Conservation (phyloP, 495 filamentous ascomycete species). For the Penicillium taxi region DNA sequence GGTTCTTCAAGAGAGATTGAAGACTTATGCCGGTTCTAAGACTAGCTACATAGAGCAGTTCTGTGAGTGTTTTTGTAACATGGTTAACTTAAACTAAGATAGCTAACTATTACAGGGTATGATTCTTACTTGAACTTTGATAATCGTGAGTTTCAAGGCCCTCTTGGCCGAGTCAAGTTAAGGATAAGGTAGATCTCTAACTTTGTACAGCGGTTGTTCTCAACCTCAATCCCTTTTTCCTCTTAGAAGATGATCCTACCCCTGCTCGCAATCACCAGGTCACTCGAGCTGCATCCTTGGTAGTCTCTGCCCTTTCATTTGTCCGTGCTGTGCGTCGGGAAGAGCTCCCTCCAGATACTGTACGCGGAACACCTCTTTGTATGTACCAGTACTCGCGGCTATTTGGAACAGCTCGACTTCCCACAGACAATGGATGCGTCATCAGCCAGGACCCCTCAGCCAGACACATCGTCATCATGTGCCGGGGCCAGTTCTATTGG, state of each 20-base stretch:
- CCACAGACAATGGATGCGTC: conserved; percentile 90
- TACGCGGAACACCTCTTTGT: conserved; percentile 74
- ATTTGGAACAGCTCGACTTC: conserved; percentile 91
- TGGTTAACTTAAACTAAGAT: background rate
- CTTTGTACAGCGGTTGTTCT: conserved; percentile 64
- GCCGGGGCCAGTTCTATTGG: conserved; percentile 97
- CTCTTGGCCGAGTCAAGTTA: background rate
- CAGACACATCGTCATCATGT: conserved; percentile 90
- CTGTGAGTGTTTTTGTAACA: conserved; percentile 55
- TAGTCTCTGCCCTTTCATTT: conserved; percentile 83
- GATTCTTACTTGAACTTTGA: conserved; percentile 98
- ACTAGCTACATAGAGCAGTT: conserved; percentile 99
- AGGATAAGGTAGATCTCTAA: background rate
- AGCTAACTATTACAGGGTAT: conserved; percentile 60
- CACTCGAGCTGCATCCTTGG: conserved; percentile 85
- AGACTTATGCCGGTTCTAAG: conserved; percentile 86
- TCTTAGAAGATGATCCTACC: conserved; percentile 95
- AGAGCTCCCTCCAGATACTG: conserved; percentile 82
- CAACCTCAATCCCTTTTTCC: conserved; percentile 96
- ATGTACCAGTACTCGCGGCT: conserved; percentile 98
- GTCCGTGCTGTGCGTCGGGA: conserved; percentile 89
- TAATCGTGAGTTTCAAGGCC: conserved; percentile 52
- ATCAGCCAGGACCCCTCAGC: conserved; percentile 87
- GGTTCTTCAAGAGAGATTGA: conserved; percentile 77
- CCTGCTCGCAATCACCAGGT: conserved; percentile 94